Percentiles rank a stretch among this genome's conserved stretches.
Conservation (phyloP, 352 stramenopile species). For the Globisporangium emineosum region DNA sequence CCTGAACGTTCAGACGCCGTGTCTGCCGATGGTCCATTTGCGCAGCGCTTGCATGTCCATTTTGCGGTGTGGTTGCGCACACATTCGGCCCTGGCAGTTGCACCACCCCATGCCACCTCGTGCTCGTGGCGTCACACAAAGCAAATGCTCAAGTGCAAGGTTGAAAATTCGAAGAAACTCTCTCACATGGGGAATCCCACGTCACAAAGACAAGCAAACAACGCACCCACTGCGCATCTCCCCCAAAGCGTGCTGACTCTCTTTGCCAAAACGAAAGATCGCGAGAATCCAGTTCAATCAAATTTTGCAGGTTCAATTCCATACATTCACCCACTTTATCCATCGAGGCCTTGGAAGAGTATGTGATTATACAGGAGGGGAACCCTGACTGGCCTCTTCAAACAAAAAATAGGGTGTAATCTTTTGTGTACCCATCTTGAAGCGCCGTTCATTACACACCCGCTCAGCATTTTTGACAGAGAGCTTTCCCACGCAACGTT, state of each 20-base stretch:
- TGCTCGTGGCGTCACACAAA: background rate
- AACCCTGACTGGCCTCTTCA: background rate
- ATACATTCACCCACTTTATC: background rate
- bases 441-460: slow-evolving; percentile 8
- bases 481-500: background rate
- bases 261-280: background rate
- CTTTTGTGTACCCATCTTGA: slow-evolving; percentile 11
- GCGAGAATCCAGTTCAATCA: slow-evolving; percentile 6
- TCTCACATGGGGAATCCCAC: background rate
- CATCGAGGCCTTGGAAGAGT: background rate
- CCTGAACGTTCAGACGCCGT: too few species aligned
- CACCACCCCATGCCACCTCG: background rate
- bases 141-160: background rate
- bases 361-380: background rate
- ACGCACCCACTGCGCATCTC: slow-evolving; percentile 3
- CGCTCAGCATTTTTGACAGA: background rate
- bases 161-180: slow-evolving; percentile 5
- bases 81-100: background rate
- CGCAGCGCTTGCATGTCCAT: background rate
- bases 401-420: background rate
- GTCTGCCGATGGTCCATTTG: background rate
- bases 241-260: background rate
- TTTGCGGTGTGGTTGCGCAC: background rate
- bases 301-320: background rate
- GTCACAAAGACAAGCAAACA: background rate